Percentiles rank a stretch among this genome's conserved stretches.
phyloP scores from a whole-genome alignment of 2,329 filamentous ascomycete genomes.

The Colletotrichum sp. region DNA sequence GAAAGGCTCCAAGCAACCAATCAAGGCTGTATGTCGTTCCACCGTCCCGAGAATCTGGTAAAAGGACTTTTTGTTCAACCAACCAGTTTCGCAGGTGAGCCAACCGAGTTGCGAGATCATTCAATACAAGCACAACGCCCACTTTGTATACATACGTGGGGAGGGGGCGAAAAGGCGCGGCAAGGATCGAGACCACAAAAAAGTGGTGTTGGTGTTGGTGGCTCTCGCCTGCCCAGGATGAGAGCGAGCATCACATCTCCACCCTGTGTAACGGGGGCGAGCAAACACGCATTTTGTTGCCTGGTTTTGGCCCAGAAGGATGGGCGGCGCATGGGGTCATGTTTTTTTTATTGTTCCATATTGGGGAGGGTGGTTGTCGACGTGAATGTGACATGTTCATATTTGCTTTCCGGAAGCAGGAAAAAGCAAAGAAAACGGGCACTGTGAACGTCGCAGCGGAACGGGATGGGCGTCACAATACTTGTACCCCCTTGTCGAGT shows the following conservation, averaged over 20 bases:
- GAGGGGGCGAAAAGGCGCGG: not conserved
- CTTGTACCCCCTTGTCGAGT: not conserved
- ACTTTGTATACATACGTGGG: not conserved
- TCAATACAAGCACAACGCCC: not conserved
- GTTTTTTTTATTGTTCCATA: not conserved
- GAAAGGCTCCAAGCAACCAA: not conserved
- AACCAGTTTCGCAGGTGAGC: not conserved
- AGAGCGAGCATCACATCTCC: not conserved
- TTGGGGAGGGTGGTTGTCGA: not conserved
- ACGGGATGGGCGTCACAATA: not conserved
- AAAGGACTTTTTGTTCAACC: not conserved
- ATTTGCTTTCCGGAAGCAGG: not conserved
- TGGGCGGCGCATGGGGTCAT: not conserved
- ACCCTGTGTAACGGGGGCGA: not conserved
- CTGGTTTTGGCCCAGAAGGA: not conserved
- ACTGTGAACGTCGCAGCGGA: not conserved
- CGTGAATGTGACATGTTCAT: not conserved
- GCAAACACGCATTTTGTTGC: not conserved
- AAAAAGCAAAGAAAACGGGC: not conserved
- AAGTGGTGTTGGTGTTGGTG: not conserved
- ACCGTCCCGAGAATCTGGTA: constrained; percentile 2
- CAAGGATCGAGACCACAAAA: not conserved
- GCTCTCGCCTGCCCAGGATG: not conserved
- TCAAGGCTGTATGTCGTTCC: constrained; percentile 1
- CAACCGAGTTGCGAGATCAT: not conserved